These are phyloP conservation scores for Boletus huronensis DNA, from an alignment of 768 basidiomycete species.

Conservation along the genomic window DNA sequence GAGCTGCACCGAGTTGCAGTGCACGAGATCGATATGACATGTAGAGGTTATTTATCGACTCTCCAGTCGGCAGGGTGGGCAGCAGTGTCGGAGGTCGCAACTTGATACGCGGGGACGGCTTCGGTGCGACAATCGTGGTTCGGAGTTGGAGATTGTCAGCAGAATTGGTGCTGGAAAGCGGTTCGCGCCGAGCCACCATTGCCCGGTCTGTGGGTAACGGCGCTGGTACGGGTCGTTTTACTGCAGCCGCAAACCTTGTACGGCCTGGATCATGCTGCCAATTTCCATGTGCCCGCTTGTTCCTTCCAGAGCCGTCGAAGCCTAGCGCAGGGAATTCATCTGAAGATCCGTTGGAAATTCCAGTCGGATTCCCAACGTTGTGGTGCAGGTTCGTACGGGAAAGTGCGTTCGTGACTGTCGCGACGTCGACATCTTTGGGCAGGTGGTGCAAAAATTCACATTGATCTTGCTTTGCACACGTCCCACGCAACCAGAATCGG, in stretches of 20 bases:
- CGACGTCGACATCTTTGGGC: slow-evolving; percentile 80
- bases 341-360: slow-evolving; percentile 28
- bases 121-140: slow-evolving; percentile 70
- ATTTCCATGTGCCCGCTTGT: slow-evolving; percentile 41
- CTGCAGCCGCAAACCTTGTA: slow-evolving; percentile 87
- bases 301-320: slow-evolving; percentile 41
- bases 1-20: slow-evolving; percentile 86
- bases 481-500: slow-evolving; percentile 97
- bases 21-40: slow-evolving; percentile 86
- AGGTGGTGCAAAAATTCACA: slow-evolving; percentile 96
- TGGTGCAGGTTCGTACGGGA: slow-evolving; percentile 59
- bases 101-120: slow-evolving; percentile 81
- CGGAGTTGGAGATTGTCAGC: slow-evolving; percentile 63
- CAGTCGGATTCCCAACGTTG: slow-evolving; percentile 36
- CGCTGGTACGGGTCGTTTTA: slow-evolving; percentile 59
- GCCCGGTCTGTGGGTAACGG: slow-evolving; percentile 36
- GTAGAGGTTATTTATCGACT: slow-evolving; percentile 75
- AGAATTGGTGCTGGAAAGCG: slow-evolving; percentile 46
- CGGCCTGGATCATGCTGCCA: slow-evolving; percentile 74
- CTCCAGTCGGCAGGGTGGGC: slow-evolving; percentile 87
- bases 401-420: slow-evolving; percentile 64
- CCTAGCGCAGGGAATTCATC: slow-evolving; percentile 74
- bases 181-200: slow-evolving; percentile 51
- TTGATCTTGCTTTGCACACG: slow-evolving; percentile 92
- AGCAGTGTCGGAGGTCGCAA: slow-evolving; percentile 78